phyloP scores from a whole-genome alignment of 2,329 filamentous ascomycete genomes.

The Neopestalotiopsis clavispora region DNA sequence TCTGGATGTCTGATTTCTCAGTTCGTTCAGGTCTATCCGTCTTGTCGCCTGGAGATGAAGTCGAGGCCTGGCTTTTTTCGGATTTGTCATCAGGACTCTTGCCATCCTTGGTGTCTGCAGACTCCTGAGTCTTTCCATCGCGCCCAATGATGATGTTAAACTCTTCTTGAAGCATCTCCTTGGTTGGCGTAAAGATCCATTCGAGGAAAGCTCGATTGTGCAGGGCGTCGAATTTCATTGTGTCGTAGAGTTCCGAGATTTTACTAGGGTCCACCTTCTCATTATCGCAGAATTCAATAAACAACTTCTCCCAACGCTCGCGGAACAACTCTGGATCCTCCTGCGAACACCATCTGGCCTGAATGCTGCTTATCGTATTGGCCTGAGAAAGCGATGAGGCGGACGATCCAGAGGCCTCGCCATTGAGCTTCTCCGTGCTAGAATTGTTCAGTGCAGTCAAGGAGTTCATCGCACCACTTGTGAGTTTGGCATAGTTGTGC shows the following conservation, averaged over 20 bases:
- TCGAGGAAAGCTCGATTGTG: constrained; percentile 97
- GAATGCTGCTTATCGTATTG: constrained; percentile 72
- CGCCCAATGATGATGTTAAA: constrained; percentile 49
- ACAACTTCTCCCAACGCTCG: constrained; percentile 98
- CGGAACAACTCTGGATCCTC: constrained; percentile 95
- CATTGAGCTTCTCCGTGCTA: constrained; percentile 49
- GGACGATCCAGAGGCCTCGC: constrained; percentile 47
- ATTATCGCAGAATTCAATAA: constrained; percentile 92
- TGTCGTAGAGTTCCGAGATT: constrained; percentile 97
- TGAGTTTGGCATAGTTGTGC: constrained; percentile 85
- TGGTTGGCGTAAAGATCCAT: constrained; percentile 93
- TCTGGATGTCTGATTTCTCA: constrained; percentile 37
- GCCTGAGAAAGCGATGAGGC: constrained; percentile 62
- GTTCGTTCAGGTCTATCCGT: constrained; percentile 33
- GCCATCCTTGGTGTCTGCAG: constrained; percentile 43
- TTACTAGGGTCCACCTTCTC: constrained; percentile 99
- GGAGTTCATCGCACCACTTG: constrained; percentile 68
- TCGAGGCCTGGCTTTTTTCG: constrained; percentile 41
- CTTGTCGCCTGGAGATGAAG: constrained; percentile 31
- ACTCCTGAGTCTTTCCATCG: constrained; percentile 45
- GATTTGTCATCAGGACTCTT: constrained; percentile 42
- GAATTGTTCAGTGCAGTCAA: constrained; percentile 62
- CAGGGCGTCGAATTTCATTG: constrained; percentile 98
- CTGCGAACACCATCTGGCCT: constrained; percentile 93
- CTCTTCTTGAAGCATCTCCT: constrained; percentile 77